Conservation (phyloP, 1,139 yeast species). For the Zygoascus hellenicus region DNA sequence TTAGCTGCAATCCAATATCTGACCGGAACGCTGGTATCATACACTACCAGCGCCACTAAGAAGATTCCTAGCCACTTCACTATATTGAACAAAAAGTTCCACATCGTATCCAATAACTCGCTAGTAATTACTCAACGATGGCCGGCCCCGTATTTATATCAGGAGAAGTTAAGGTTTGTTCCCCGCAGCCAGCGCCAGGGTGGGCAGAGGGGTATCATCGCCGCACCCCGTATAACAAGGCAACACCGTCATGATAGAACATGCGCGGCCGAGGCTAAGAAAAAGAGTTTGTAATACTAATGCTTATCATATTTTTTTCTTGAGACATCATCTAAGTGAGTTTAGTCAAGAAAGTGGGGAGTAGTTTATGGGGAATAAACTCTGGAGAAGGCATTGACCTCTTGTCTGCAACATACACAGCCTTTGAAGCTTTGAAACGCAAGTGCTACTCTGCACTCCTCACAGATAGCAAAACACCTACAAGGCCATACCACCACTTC, state of each 20-base stretch:
- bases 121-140: too few relatives aligned
- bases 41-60: neutral
- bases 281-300: too few relatives aligned
- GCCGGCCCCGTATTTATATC: too few relatives aligned
- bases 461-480: conserved; percentile 82
- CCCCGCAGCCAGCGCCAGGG: too few relatives aligned
- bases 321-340: too few relatives aligned
- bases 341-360: neutral
- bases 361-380: conserved; percentile 36
- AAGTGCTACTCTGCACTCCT: conserved; percentile 69
- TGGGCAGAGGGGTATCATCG: too few relatives aligned
- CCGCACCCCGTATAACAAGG: too few relatives aligned
- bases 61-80: neutral
- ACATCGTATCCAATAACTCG: too few relatives aligned
- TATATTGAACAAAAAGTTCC: neutral
- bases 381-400: conserved; percentile 46
- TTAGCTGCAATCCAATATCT: conserved; percentile 3
- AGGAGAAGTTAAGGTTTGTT: too few relatives aligned
- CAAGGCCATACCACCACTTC: conserved; percentile 92
- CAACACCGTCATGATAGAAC: too few relatives aligned
- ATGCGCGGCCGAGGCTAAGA: too few relatives aligned
- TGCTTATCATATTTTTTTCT: too few relatives aligned
- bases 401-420: conserved; percentile 80
- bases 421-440: conserved; percentile 69
- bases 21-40: neutral